Evolutionary conservation across 176 grass and related monocot species (phyloP).

Genomic region (Metroxylon sagu): DNA sequence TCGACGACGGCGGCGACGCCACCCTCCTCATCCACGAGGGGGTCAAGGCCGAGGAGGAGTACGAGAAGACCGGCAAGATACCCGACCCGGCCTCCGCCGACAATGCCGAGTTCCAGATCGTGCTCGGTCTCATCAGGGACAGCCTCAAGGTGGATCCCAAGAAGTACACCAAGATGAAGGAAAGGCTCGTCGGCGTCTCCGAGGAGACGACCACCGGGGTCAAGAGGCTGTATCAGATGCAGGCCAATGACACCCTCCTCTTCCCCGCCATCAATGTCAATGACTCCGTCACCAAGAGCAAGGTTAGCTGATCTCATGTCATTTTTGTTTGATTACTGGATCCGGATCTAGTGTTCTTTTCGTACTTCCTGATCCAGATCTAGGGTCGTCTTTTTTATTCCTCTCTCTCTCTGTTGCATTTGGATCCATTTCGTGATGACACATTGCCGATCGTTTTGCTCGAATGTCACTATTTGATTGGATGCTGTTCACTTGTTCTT

Average conservation of each 20-base stretch:
- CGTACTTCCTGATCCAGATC: slow-evolving; percentile 15
- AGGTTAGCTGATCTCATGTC: slow-evolving; percentile 36
- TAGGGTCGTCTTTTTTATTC: background rate
- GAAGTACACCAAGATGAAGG: slow-evolving; percentile 96
- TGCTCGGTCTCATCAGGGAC: slow-evolving; percentile 79
- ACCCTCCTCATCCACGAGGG: slow-evolving; percentile 95
- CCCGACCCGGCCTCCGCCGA: slow-evolving; percentile 75
- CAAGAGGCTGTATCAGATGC: slow-evolving; percentile 93
- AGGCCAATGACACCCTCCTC: slow-evolving; percentile 55
- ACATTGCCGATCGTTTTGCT: too few relatives aligned
- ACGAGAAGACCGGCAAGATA: slow-evolving; percentile 51
- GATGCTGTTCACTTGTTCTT: too few relatives aligned
- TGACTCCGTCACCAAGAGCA: slow-evolving; percentile 97
- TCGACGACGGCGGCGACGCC: slow-evolving; percentile 86
- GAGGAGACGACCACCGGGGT: slow-evolving; percentile 96
- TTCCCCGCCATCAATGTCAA: slow-evolving; percentile 96
- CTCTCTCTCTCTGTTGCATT: too few relatives aligned
- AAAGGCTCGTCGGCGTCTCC: slow-evolving; percentile 80
- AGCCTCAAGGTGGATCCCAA: slow-evolving; percentile 54
- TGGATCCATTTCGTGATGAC: too few relatives aligned
- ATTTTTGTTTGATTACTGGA: slow-evolving; percentile 17
- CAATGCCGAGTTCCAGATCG: slow-evolving; percentile 98
- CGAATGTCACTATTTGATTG: too few relatives aligned
- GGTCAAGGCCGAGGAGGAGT: slow-evolving; percentile 85
- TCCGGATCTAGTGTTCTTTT: slow-evolving; percentile 2